Base-by-base conservation (phyloP, 495 filamentous ascomycete genomes). In the Aspergillus haitiensis region DNA sequence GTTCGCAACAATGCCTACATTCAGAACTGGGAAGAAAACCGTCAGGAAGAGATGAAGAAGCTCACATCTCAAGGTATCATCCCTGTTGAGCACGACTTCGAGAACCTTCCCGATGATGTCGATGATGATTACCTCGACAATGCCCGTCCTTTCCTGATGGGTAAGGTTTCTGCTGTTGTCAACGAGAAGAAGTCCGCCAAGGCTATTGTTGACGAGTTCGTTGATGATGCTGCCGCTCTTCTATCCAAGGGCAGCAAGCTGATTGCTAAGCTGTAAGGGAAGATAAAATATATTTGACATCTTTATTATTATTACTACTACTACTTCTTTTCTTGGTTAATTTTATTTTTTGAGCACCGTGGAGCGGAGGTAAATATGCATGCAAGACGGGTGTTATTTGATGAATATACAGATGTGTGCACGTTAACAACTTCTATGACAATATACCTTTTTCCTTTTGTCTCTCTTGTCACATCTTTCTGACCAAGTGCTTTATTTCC, bases 1-100 rank as follows among this genome's bases (percentile, higher is more conserved):
- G 94, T 98, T 56, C 88, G 93, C 64, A 93, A 85, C 65, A 98
- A 98, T 78, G 66, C 85, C 7, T 98, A 98, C 75, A 97, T 98
- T 68, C 58, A 84, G 68, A 91, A 96, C 80, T 98, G 95, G 94
- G 94, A 98, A 80, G 86, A 89, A 69, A 92, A 97, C 78, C 88
- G 94, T 63, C 72, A 78, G 53, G 76, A 83, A 11, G 94, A 98
- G 78, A 97, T 98, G 76, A 94, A 92, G 81, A 80, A 93, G 65
- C 85, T 97, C 47, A 95, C 93, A 8, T 67, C 82, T 66, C 88
- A 93, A 83, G 94, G 94, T 71, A 77, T 88, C 63, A 90, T 98
- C 65, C 94, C 94, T 32, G 95, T 92, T 46, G 94, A 97, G 81
- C 82, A 91, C 70, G 94, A 98, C 73, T 83, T 98, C 40, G 94